Conservation (phyloP, 345 rosid genomes). For the Corchorus olitorius region DNA sequence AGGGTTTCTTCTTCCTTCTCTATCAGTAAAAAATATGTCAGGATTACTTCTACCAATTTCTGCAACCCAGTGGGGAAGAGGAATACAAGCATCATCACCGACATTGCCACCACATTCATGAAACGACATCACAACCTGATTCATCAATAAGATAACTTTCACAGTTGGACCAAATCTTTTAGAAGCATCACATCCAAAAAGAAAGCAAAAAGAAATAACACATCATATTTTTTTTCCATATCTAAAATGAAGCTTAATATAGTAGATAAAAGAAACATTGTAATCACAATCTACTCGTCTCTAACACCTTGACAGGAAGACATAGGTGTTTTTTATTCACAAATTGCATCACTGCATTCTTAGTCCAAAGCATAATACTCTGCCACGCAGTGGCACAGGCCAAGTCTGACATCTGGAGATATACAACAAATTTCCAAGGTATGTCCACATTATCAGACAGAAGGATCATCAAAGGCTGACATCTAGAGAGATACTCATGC, state of each 20-base stretch:
- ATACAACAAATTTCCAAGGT: not conserved
- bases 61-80: constrained; percentile 97
- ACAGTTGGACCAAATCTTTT: constrained; percentile 23
- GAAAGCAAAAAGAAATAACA: constrained; percentile 9
- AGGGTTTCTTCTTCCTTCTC: constrained; percentile 93
- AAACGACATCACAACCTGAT: constrained; percentile 94
- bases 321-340: not conserved
- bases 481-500: not conserved
- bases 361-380: not conserved
- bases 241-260: not conserved
- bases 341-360: constrained; percentile 1
- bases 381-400: not conserved
- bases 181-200: not conserved
- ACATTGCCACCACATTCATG: constrained; percentile 99
- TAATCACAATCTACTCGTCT: not conserved
- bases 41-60: constrained; percentile 92
- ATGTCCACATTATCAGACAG: constrained; percentile 4
- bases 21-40: constrained; percentile 92
- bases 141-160: constrained; percentile 25
- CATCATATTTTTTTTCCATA: not conserved
- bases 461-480: constrained; percentile 11
- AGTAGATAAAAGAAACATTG: constrained; percentile 3
- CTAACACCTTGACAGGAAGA: constrained; percentile 3
- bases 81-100: constrained; percentile 97
- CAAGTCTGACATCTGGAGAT: constrained; percentile 9